Evolutionary conservation across 306 rosid species (phyloP).

Genomic region (Pyrus betulifolia): DNA sequence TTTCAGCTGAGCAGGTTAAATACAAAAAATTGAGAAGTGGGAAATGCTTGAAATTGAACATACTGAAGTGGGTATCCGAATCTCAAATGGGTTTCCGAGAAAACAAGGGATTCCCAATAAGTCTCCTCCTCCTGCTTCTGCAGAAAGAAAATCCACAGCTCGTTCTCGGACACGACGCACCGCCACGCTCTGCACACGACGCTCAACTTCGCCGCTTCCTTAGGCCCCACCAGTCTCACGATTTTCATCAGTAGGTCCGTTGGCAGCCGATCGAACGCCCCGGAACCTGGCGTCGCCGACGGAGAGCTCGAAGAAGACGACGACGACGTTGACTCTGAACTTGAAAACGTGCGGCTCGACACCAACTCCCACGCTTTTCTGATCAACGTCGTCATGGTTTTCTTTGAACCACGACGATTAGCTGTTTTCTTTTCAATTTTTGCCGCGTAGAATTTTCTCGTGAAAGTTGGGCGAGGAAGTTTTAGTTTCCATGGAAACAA

Average conservation of each 20-base stretch:
- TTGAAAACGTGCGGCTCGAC: constrained; percentile 16
- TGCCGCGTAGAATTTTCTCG: neutral
- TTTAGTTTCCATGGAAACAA: neutral
- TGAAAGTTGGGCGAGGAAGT: neutral
- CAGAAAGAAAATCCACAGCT: constrained; percentile 58
- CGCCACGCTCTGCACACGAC: constrained; percentile 41
- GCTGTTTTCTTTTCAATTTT: neutral
- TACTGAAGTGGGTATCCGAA: constrained; percentile 55
- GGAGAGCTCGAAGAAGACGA: neutral
- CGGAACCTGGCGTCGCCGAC: constrained; percentile 9
- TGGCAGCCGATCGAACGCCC: constrained; percentile 56
- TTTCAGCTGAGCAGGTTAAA: neutral
- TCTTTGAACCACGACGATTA: neutral
- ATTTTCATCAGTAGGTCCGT: constrained; percentile 52
- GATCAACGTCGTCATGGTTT: constrained; percentile 36
- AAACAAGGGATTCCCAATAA: constrained; percentile 41
- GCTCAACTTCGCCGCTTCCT: constrained; percentile 42
- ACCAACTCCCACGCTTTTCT: constrained; percentile 55
- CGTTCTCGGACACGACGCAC: constrained; percentile 33
- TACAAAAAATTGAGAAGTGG: neutral
- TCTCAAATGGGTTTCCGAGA: constrained; percentile 51
- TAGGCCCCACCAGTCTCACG: constrained; percentile 55
- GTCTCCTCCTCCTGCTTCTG: constrained; percentile 28
- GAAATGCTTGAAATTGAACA: constrained; percentile 8
- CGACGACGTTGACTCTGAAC: neutral